Conservation (phyloP, 2,329 filamentous ascomycete genomes). For the Bipolaris gigantea region DNA sequence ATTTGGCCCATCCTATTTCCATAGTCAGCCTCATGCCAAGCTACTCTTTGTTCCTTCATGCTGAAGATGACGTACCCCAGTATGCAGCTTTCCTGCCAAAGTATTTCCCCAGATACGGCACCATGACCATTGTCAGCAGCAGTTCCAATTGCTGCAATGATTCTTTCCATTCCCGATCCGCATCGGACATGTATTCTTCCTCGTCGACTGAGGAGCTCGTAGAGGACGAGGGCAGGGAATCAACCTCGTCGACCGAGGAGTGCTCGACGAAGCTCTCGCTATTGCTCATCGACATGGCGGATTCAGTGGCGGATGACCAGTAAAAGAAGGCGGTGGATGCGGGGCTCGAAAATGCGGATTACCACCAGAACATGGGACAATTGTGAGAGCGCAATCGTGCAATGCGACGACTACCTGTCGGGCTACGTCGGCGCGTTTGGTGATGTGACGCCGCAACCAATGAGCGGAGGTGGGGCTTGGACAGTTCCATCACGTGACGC, state of each 20-base stretch:
- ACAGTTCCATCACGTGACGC: conserved; percentile 18
- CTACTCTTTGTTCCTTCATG: not conserved
- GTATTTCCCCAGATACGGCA: conserved; percentile 93
- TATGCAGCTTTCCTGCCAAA: conserved; percentile 93
- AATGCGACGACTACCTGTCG: conserved; percentile 4
- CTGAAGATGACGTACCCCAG: conserved; percentile 70
- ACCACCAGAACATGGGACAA: conserved; percentile 24
- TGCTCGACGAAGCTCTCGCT: conserved; percentile 45
- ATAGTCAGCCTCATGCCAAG: conserved; percentile 3
- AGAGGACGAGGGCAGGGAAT: conserved; percentile 56
- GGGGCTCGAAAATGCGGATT: conserved; percentile 11
- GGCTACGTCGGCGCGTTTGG: conserved; percentile 15
- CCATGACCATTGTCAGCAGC: conserved; percentile 88
- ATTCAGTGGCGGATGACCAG: not conserved
- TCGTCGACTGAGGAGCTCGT: conserved; percentile 57
- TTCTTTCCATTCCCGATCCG: conserved; percentile 92
- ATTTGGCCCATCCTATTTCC: conserved; percentile 83
- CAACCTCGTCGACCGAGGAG: conserved; percentile 48
- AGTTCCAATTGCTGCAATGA: conserved; percentile 92
- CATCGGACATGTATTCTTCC: conserved; percentile 71
- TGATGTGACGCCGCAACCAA: conserved; percentile 28
- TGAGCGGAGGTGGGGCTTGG: conserved; percentile 30
- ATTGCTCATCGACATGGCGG: conserved; percentile 43
- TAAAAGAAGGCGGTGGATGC: not conserved
- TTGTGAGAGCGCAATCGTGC: not conserved